phyloP scores from a whole-genome alignment of 768 basidiomycete genomes.

The Naganishia randhawae region DNA sequence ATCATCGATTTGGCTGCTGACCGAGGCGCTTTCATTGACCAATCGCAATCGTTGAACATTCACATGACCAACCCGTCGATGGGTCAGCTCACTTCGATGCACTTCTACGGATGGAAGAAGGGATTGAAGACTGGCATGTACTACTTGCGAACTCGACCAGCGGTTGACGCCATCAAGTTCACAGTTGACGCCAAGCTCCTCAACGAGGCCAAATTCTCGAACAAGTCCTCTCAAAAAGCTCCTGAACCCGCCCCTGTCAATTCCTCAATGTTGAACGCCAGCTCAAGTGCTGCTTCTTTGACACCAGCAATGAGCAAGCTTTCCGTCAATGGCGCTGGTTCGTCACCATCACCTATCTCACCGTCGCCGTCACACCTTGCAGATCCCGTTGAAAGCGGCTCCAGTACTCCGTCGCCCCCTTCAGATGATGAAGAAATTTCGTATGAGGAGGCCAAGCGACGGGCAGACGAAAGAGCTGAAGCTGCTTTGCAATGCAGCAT shows the following conservation, averaged over 20 bases:
- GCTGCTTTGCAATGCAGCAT: slow-evolving; percentile 51
- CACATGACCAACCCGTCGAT: slow-evolving; percentile 83
- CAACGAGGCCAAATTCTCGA: slow-evolving; percentile 54
- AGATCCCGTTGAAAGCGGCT: slow-evolving; percentile 8
- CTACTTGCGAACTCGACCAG: slow-evolving; percentile 90
- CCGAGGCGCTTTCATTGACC: slow-evolving; percentile 95
- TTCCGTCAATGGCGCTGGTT: slow-evolving; percentile 3
- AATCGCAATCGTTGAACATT: slow-evolving; percentile 89
- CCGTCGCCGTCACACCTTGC: slow-evolving; percentile 21
- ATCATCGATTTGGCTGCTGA: slow-evolving; percentile 98
- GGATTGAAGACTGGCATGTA: slow-evolving; percentile 97
- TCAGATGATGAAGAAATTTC: slow-evolving; percentile 48
- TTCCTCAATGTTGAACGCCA: not conserved
- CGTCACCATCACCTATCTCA: slow-evolving; percentile 1
- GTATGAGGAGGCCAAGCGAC: slow-evolving; percentile 49
- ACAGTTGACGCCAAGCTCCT: slow-evolving; percentile 81
- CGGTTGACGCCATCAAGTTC: slow-evolving; percentile 95
- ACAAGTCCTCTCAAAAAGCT: slow-evolving; percentile 27
- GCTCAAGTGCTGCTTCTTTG: slow-evolving; percentile 12
- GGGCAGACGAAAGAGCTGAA: slow-evolving; percentile 50
- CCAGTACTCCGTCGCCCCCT: slow-evolving; percentile 22
- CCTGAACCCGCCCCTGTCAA: not conserved
- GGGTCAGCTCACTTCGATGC: slow-evolving; percentile 65
- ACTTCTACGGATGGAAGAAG: slow-evolving; percentile 94
- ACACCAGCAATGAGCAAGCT: slow-evolving; percentile 25